Percentiles rank a stretch among this genome's conserved stretches.
Conservation (phyloP, 1,284 basidiomycete genomes). For the Irpex rosettiformis region DNA sequence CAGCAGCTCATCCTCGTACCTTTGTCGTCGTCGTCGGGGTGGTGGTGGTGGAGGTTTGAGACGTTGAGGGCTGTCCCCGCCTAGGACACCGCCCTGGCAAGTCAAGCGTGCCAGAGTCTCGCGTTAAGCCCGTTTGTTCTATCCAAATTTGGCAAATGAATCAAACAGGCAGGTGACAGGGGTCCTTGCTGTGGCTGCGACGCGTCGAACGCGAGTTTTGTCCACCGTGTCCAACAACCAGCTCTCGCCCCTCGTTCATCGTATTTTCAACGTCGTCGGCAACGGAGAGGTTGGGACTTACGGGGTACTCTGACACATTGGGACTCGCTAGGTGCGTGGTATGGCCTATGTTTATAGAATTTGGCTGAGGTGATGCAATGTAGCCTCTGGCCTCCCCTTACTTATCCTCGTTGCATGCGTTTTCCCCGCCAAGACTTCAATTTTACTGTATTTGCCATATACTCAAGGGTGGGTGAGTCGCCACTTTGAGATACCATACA, state of each 20-base stretch:
- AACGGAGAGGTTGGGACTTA: not conserved
- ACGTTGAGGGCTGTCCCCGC: not conserved
- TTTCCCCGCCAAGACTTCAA: not conserved
- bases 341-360: not conserved
- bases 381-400: not conserved
- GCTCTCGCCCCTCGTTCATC: not conserved
- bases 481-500: not conserved
- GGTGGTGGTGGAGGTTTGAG: slow-evolving; percentile 2
- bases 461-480: not conserved
- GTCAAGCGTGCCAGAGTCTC: no score
- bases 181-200: not conserved
- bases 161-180: no score
- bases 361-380: not conserved
- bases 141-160: no score
- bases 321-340: not conserved
- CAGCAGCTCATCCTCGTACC: slow-evolving; percentile 52
- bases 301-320: not conserved
- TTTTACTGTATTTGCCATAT: not conserved
- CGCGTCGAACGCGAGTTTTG: not conserved
- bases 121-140: no score
- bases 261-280: not conserved
- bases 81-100: no score
- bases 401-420: not conserved
- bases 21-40: not conserved
- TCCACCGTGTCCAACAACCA: not conserved